Conservation (phyloP, 2,329 filamentous ascomycete species). For the Escovopsis sp. region DNA sequence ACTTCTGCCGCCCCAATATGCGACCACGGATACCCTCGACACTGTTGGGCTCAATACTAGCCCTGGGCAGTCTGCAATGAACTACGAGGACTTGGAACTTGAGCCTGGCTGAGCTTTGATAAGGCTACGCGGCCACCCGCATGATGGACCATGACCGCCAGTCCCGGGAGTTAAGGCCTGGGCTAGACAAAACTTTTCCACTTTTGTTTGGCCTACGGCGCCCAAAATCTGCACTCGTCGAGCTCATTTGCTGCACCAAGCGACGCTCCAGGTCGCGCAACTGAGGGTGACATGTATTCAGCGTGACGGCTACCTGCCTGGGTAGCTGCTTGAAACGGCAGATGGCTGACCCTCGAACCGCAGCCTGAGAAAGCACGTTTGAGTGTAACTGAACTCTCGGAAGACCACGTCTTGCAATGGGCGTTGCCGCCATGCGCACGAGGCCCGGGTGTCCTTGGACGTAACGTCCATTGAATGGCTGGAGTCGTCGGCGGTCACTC, state of each 20-base stretch:
- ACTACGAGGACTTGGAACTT: neutral
- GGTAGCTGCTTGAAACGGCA: slow-evolving; percentile 5
- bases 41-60: too few species aligned
- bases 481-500: neutral
- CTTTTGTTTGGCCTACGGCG: slow-evolving; percentile 1
- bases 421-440: neutral
- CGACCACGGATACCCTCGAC: too few species aligned
- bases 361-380: neutral
- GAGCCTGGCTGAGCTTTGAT: slow-evolving; percentile 1
- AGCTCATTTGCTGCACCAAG: slow-evolving; percentile 5
- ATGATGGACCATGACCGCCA: slow-evolving; percentile 1
- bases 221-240: slow-evolving; percentile 5
- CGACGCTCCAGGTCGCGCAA: slow-evolving; percentile 4
- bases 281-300: slow-evolving; percentile 5
- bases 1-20: too few species aligned
- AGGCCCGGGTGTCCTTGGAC: neutral
- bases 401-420: neutral
- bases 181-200: slow-evolving; percentile 1
- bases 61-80: too few species aligned
- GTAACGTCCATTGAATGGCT: neutral
- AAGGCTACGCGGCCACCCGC: slow-evolving; percentile 4
- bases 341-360: slow-evolving; percentile 2
- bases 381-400: neutral
- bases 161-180: slow-evolving; percentile 1
- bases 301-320: slow-evolving; percentile 3